Base-by-base conservation (phyloP, 495 filamentous ascomycete genomes). In the Penicillium lagena region DNA sequence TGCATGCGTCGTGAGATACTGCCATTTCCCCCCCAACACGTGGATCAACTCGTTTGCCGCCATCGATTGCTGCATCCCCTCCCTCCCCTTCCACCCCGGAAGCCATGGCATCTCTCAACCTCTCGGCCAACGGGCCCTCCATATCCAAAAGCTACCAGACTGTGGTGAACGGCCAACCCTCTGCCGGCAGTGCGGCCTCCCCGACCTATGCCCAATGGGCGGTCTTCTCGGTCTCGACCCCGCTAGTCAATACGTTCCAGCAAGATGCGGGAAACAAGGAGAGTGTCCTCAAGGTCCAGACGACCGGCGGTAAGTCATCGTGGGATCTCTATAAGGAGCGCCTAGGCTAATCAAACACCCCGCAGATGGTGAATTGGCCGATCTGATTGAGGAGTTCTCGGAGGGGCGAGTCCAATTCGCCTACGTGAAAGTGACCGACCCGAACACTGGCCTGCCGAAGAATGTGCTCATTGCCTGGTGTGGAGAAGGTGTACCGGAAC, bases 361-460 rank as follows among this genome's bases (percentile, higher is more conserved):
- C 14, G 29, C 45, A 95, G 91, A 96, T 66, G 94, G 93, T 42
- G 94, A 99, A 66, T 73, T 99, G 42, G 69, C 76, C n/a, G 89
- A 96, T 45, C 76, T 99, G n/a, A 81, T 95, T 52, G 94, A 99
- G 42, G 93, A 99, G 42, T 96, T 99, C 66, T 96, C 83, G 43
- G 93, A 99, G 64, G 93, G 93, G 35, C 82, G 89, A 49, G 83
- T 97, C 39, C 93, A 99, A 71, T 97, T 96, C 67, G 93, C 90
- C 15, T 99, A 90, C 58, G 82, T 93, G 43, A 96, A 95, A 67
- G 84, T 99, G 65, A 96, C 87, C 54, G 94, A 97, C 60, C 83
- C 88, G 10, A 99, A 99, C 61, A 89, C 87, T 1, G 77, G 81
- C 7, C 73, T 99, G 8, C 88, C 91, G 22, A 99, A 99, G 70